These are phyloP conservation scores for Asterophora lycoperdoides DNA, from an alignment of 768 basidiomycete species.

Conservation along the genomic window DNA sequence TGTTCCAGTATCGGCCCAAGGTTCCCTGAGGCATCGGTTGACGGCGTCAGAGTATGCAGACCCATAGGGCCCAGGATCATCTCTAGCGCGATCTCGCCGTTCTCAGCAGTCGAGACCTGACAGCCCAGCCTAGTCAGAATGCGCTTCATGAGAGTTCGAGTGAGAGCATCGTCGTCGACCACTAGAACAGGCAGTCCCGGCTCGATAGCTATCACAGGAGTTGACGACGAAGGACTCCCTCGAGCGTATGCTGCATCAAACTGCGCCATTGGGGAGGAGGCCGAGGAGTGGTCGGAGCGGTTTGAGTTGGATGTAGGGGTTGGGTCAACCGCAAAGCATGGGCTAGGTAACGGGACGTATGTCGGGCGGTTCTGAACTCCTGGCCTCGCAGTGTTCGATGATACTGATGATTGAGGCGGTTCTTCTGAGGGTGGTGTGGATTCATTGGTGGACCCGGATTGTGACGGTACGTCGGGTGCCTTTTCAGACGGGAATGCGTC, in stretches of 20 bases:
- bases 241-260: conserved; percentile 37
- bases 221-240: conserved; percentile 36
- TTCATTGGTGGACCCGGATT: background rate
- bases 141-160: conserved; percentile 76
- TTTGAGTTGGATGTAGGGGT: conserved; percentile 21
- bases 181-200: conserved; percentile 63
- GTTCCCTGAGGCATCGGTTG: conserved; percentile 33
- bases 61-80: conserved; percentile 51
- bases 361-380: conserved; percentile 27
- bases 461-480: background rate
- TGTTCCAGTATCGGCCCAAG: conserved; percentile 37
- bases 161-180: conserved; percentile 80
- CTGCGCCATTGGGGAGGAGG: conserved; percentile 28
- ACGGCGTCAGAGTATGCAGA: conserved; percentile 30
- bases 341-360: conserved; percentile 34
- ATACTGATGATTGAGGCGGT: conserved; percentile 4
- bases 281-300: conserved; percentile 20
- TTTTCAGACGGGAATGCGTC: conserved; percentile 1
- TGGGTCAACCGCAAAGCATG: conserved; percentile 27
- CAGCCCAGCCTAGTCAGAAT: conserved; percentile 78
- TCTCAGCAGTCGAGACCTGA: conserved; percentile 74
- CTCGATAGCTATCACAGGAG: conserved; percentile 39
- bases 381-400: background rate
- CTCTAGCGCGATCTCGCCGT: conserved; percentile 74
- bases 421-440: conserved; percentile 1